phyloP scores from a whole-genome alignment of 2,329 filamentous ascomycete species.

The Alternaria incomplexa region DNA sequence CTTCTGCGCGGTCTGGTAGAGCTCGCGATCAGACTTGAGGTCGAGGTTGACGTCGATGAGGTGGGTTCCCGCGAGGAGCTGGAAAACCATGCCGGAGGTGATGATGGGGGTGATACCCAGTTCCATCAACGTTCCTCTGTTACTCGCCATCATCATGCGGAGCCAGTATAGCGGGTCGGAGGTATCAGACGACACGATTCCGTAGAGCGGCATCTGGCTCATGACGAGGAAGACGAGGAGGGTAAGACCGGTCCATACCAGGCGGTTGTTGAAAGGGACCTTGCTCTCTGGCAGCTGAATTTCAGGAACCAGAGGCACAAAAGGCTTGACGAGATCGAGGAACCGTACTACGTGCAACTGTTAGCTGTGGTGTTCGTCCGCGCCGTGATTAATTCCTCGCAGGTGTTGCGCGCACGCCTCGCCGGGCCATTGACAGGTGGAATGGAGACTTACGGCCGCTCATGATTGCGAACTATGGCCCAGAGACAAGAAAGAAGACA shows the following conservation, averaged over 20 bases:
- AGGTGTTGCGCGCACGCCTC: constrained; percentile 13
- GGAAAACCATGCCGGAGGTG: constrained; percentile 99
- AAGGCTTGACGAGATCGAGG: constrained; percentile 99
- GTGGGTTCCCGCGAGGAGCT: constrained; percentile 98
- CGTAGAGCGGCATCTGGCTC: constrained; percentile 97
- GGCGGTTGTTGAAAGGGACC: constrained; percentile 90
- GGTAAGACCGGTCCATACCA: constrained; percentile 67
- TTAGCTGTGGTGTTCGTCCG: constrained; percentile 24
- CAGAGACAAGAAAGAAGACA: constrained; percentile 43
- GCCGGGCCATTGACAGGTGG: constrained; percentile 31
- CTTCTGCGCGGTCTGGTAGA: constrained; percentile 99
- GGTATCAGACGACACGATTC: constrained; percentile 94
- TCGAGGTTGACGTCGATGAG: constrained; percentile 99
- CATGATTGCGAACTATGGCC: constrained; percentile 57
- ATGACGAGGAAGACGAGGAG: constrained; percentile 99
- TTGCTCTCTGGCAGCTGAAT: constrained; percentile 88
- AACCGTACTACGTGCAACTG: constrained; percentile 77
- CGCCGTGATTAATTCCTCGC: constrained; percentile 1
- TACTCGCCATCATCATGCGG: constrained; percentile 99
- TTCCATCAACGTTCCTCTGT: constrained; percentile 95
- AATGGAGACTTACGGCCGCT: constrained; percentile 61
- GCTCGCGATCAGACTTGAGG: constrained; percentile 98
- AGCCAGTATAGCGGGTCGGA: constrained; percentile 99
- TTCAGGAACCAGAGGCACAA: constrained; percentile 99
- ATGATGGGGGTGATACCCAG: constrained; percentile 97